Evolutionary conservation across 2,329 filamentous ascomycete species (phyloP).

Genomic region (Verticillium dahliae): DNA sequence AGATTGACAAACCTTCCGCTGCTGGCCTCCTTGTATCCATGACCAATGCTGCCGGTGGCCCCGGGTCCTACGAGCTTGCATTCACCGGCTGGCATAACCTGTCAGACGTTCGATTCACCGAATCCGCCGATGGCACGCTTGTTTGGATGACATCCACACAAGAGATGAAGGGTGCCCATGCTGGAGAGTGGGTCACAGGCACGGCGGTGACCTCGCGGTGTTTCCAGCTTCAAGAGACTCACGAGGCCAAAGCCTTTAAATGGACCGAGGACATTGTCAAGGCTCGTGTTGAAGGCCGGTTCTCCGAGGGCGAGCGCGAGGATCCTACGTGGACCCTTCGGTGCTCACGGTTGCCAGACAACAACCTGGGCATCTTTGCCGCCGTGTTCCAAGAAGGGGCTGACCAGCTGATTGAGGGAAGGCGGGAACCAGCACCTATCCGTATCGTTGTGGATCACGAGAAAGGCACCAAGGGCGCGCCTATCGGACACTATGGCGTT

Average conservation of each 20-base stretch:
- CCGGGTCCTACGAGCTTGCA: constrained; percentile 61
- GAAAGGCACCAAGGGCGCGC: constrained; percentile 58
- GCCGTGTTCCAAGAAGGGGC: constrained; percentile 68
- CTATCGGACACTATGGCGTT: constrained; percentile 61
- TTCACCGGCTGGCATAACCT: constrained; percentile 70
- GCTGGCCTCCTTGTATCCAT: constrained; percentile 56
- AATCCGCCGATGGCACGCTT: constrained; percentile 57
- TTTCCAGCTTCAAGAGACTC: constrained; percentile 66
- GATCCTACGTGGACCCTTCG: constrained; percentile 74
- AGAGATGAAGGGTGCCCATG: constrained; percentile 50
- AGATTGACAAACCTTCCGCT: constrained; percentile 74
- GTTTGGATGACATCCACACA: constrained; percentile 63
- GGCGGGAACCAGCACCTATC: constrained; percentile 61
- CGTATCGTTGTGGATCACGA: constrained; percentile 68
- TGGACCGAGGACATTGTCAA: constrained; percentile 82
- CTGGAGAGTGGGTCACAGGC: constrained; percentile 38
- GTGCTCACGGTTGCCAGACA: constrained; percentile 57
- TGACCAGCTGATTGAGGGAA: constrained; percentile 54
- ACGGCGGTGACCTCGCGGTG: constrained; percentile 55
- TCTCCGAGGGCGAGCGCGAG: constrained; percentile 77
- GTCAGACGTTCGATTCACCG: constrained; percentile 65
- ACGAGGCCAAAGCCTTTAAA: constrained; percentile 70
- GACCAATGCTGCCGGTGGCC: constrained; percentile 56
- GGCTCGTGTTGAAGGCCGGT: constrained; percentile 78
- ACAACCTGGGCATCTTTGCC: constrained; percentile 51